These are phyloP conservation scores for Knoxdaviesia capensis DNA, from an alignment of 2,329 filamentous ascomycete species.

Conservation along the genomic window DNA sequence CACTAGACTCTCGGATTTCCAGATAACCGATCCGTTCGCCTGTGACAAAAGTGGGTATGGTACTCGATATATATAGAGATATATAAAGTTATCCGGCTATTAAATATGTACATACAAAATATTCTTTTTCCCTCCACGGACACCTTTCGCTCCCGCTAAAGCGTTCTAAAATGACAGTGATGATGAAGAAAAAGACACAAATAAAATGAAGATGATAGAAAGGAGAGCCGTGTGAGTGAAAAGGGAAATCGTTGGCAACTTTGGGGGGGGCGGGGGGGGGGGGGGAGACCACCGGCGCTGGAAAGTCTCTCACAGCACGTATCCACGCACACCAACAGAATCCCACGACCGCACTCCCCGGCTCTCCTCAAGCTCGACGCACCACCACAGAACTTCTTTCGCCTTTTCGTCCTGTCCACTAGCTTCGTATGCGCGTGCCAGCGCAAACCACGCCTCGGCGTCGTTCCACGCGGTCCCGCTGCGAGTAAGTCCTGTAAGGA, in stretches of 20 bases:
- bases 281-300: neutral
- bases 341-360: constrained; percentile 64
- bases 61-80: no score
- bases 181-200: neutral
- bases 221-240: no score
- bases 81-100: no score
- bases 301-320: constrained; percentile 20
- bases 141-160: no score
- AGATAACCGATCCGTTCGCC: no score
- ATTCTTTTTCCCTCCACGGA: no score
- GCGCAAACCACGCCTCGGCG: constrained; percentile 79
- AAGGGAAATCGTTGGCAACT: no score
- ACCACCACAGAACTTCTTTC: constrained; percentile 92
- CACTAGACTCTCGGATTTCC: no score
- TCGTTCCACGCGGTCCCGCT: constrained; percentile 77
- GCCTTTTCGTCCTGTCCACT: constrained; percentile 72
- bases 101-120: no score
- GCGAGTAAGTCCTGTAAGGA: constrained; percentile 68
- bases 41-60: no score
- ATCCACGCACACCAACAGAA: constrained; percentile 44
- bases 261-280: no score
- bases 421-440: constrained; percentile 75
- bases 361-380: constrained; percentile 80
- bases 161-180: neutral
- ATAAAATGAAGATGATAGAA: neutral